A percentile compares a stretch with the other conserved stretches of the same genome.
Evolutionary conservation across 2,329 filamentous ascomycete species (phyloP).

Genomic region (Colletotrichum phormii): DNA sequence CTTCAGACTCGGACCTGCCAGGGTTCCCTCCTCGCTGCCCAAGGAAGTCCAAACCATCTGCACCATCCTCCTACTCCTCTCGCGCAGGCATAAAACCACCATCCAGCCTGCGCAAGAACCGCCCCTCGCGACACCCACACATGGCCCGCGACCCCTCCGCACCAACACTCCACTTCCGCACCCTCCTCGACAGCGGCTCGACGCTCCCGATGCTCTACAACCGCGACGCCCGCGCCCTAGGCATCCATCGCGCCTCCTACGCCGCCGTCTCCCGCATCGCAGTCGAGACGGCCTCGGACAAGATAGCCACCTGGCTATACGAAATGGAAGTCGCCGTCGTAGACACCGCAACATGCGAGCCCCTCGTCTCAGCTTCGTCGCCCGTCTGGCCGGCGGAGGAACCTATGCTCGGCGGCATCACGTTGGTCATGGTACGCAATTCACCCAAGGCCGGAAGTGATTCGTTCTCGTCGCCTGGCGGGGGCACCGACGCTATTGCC

Average conservation of each 20-base stretch:
- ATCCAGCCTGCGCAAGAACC: background rate
- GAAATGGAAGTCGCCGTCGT: constrained; percentile 50
- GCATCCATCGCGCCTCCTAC: constrained; percentile 48
- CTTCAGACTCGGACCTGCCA: background rate
- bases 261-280: constrained; percentile 49
- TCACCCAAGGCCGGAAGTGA: background rate
- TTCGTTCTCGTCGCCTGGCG: constrained; percentile 7
- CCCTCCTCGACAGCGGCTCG: constrained; percentile 56
- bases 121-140: constrained; percentile 2
- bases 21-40: background rate
- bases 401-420: constrained; percentile 33
- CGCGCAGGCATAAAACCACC: background rate
- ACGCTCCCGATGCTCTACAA: constrained; percentile 52
- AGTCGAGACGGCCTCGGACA: constrained; percentile 39
- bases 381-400: constrained; percentile 37
- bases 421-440: constrained; percentile 32
- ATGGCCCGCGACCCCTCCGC: constrained; percentile 36
- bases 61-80: background rate
- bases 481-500: background rate
- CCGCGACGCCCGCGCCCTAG: constrained; percentile 49
- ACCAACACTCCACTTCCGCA: constrained; percentile 46
- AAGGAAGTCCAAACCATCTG: no score
- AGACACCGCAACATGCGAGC: constrained; percentile 42
- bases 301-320: constrained; percentile 42
- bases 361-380: constrained; percentile 39